Evolutionary conservation across 371 early-diverging fungal genomes (phyloP), one percentile per base, ranked within the genome.

Genomic region (Syncephalastrum contaminatum): DNA sequence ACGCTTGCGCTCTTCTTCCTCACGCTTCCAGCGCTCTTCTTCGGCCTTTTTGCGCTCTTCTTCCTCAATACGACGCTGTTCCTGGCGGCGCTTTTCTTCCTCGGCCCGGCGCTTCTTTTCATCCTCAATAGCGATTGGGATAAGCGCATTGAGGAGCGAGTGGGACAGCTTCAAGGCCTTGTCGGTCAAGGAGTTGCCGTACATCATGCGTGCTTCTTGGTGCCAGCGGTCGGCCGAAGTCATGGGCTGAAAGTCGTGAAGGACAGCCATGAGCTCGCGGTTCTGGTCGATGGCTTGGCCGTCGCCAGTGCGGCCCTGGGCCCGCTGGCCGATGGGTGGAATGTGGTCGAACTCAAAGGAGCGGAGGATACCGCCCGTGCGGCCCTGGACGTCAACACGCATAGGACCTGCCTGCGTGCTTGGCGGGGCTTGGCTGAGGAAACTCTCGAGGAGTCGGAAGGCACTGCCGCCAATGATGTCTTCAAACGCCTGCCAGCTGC

Each of bases 151-250:
- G n/a, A 90, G 64, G 10, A 95, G 56, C 15, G 77, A 68, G 54
- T 90, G 85, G 7, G 71, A 63, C 12, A 90, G 63, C 22, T 85
- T 73, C 3, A 77, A 46, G 0, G 89, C 84, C 59, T 82, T 88
- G 7, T 86, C 88, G 12, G 72, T 59, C 5, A 81, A 71, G 7
- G 76, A 54, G 8, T 67, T 56, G 4, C 94, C 93, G 66, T 85
- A 92, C 81, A 92, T 73, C 82, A 94, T 80, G 12, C 88, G 84
- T 14, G 86, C 88, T 68, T 95, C 95, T 65, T 95, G 92, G 19
- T 82, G 76, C 96, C 96, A 96, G 2, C 97, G 85, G 60, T 94
- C 92, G 15, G 75, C 56, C 1, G 92, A 89, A 4, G 85, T 73
- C 80, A 87, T 73, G 4, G 92, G 91, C 45, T 77, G 81, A 69